Percentiles rank a stretch among this genome's conserved stretches.
Conservation (phyloP, 805 yeast species). For the Blastobotrys chiropterorum region DNA sequence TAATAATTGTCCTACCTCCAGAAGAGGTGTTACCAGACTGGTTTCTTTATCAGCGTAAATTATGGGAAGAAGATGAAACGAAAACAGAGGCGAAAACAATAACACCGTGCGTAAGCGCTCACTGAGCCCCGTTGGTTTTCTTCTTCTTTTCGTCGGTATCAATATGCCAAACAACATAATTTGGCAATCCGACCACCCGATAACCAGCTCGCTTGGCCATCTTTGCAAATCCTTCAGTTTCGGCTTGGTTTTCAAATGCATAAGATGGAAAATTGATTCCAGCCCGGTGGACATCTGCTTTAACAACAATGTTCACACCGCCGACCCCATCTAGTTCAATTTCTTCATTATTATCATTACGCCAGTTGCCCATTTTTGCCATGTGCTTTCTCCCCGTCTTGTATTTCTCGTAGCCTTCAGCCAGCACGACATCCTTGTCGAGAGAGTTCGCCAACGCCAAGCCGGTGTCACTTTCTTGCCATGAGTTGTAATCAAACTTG, state of each 20-base stretch:
- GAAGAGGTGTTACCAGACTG: constrained; percentile 65
- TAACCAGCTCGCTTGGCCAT: constrained; percentile 75
- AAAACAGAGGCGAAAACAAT: not conserved
- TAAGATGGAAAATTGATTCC: constrained; percentile 94
- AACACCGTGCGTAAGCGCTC: not conserved
- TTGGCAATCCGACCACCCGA: constrained; percentile 81
- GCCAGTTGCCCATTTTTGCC: constrained; percentile 65
- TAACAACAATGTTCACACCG: constrained; percentile 83
- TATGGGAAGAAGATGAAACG: constrained; percentile 46
- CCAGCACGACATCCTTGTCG: constrained; percentile 71
- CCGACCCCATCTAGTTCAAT: constrained; percentile 89
- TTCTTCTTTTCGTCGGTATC: constrained; percentile 21
- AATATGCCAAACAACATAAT: constrained; percentile 86
- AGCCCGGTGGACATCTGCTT: constrained; percentile 87
- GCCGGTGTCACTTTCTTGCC: constrained; percentile 65
- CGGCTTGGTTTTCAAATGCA: constrained; percentile 85
- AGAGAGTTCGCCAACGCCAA: constrained; percentile 57
- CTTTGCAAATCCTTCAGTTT: constrained; percentile 84
- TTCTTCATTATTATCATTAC: constrained; percentile 47
- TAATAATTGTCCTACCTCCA: constrained; percentile 44
- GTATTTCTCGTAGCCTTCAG: constrained; percentile 81
- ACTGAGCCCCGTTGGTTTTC: not conserved
- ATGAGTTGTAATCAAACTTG: constrained; percentile 24
- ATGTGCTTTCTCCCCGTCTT: constrained; percentile 88
- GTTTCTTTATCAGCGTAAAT: constrained; percentile 59